Conservation (phyloP, 2,329 filamentous ascomycete species). For the Thielaviopsis populi region DNA sequence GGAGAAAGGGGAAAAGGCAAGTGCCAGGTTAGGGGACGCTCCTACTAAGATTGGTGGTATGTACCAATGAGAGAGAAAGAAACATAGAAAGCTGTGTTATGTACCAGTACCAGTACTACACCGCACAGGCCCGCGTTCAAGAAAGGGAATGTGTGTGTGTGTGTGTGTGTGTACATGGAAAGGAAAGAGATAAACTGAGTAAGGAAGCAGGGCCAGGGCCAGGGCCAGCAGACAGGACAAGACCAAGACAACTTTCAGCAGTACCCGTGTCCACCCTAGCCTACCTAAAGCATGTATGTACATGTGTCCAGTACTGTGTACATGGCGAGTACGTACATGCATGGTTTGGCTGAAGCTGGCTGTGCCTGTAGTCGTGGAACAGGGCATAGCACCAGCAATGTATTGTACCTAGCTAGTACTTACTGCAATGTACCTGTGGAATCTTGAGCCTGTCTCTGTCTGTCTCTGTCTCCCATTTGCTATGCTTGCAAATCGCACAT, state of each 20-base stretch:
- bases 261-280: neutral
- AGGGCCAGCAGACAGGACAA: neutral
- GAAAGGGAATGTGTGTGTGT: neutral
- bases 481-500: no score
- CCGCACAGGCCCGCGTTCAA: neutral
- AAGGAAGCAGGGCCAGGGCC: slow-evolving; percentile 3
- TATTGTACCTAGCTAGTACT: neutral
- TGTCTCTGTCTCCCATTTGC: neutral
- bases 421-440: neutral
- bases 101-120: neutral
- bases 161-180: neutral
- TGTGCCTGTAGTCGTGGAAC: neutral
- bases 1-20: neutral
- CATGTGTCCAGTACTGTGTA: neutral
- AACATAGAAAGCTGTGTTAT: neutral
- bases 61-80: slow-evolving; percentile 2
- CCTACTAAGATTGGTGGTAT: neutral
- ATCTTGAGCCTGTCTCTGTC: neutral
- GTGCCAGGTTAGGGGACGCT: neutral
- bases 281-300: neutral
- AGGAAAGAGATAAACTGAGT: neutral
- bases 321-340: neutral
- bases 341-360: neutral
- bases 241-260: neutral
- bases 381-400: neutral